These are phyloP conservation scores for Peronospora belbahrii DNA, from an alignment of 352 stramenopile species.

Conservation along the genomic window DNA sequence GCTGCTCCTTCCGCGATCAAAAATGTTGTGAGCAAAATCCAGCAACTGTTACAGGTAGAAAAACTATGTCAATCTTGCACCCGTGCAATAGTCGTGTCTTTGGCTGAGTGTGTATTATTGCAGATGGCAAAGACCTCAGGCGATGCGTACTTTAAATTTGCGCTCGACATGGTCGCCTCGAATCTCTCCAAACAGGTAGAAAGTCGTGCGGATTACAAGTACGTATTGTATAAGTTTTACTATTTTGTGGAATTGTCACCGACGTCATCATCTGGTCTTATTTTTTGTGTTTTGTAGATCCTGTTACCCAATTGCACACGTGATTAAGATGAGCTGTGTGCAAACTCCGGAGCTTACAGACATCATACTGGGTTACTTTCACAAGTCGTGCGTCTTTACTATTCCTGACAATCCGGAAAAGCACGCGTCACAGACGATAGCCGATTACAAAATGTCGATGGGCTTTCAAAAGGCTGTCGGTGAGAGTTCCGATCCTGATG, in stretches of 20 bases:
- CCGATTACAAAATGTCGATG: conserved; percentile 58
- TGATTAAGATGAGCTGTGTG: conserved; percentile 74
- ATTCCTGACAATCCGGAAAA: conserved; percentile 59
- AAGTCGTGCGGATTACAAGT: conserved; percentile 74
- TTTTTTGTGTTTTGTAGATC: conserved; percentile 22
- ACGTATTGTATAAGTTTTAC: conserved; percentile 8
- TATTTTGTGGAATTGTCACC: not conserved
- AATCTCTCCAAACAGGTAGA: conserved; percentile 66
- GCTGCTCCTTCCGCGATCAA: conserved; percentile 56
- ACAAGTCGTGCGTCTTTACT: conserved; percentile 69
- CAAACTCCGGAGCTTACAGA: conserved; percentile 63
- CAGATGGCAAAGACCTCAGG: conserved; percentile 47
- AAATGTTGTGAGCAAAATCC: conserved; percentile 61
- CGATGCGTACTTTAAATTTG: conserved; percentile 61
- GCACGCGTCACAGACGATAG: conserved; percentile 37
- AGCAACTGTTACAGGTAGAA: conserved; percentile 49
- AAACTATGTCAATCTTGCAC: not conserved
- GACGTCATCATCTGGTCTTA: not conserved
- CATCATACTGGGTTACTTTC: conserved; percentile 61
- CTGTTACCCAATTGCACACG: conserved; percentile 62
- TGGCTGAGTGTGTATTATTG: not conserved
- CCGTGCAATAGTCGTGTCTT: not conserved
- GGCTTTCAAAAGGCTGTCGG: conserved; percentile 61
- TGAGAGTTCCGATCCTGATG: conserved; percentile 46
- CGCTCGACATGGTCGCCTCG: conserved; percentile 57